These are phyloP conservation scores for Botrytis tulipae DNA, from an alignment of 2,329 filamentous ascomycete genomes.

Conservation along the genomic window DNA sequence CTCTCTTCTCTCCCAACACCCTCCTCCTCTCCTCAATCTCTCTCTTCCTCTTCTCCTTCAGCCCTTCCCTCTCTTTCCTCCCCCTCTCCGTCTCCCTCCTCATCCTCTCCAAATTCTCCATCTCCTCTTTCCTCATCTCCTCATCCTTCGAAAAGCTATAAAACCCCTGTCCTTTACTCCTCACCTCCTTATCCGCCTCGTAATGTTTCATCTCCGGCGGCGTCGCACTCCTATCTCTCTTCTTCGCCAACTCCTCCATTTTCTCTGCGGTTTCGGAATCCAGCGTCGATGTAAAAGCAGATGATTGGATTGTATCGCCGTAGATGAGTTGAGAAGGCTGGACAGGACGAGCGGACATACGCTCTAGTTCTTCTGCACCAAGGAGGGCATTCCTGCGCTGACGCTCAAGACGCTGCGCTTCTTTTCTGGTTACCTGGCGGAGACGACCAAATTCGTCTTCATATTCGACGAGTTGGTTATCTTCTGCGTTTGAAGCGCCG, in stretches of 20 bases:
- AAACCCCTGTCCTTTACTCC: conserved; percentile 87
- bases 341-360: conserved; percentile 64
- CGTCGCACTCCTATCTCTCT: conserved; percentile 75
- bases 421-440: conserved; percentile 66
- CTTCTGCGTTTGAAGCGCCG: conserved; percentile 39
- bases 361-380: conserved; percentile 60
- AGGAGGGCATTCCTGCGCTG: conserved; percentile 51
- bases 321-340: conserved; percentile 73
- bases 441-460: conserved; percentile 91
- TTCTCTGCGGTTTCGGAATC: conserved; percentile 64
- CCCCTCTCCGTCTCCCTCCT: conserved; percentile 64
- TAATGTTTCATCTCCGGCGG: conserved; percentile 83
- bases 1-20: conserved; percentile 48
- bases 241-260: conserved; percentile 76
- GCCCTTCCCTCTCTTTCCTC: conserved; percentile 50
- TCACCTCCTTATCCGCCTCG: conserved; percentile 77
- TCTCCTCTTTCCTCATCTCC: conserved; percentile 63
- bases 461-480: conserved; percentile 72
- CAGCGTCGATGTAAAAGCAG: conserved; percentile 60
- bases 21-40: conserved; percentile 60
- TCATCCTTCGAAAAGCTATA: conserved; percentile 83
- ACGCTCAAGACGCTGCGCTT: conserved; percentile 63
- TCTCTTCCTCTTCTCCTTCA: conserved; percentile 56
- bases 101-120: conserved; percentile 66
- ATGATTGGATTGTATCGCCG: conserved; percentile 79